A percentile compares a stretch with the other conserved stretches of the same genome.
Evolutionary conservation across 768 basidiomycete genomes (phyloP).

Genomic region (Mycena capillaripes): DNA sequence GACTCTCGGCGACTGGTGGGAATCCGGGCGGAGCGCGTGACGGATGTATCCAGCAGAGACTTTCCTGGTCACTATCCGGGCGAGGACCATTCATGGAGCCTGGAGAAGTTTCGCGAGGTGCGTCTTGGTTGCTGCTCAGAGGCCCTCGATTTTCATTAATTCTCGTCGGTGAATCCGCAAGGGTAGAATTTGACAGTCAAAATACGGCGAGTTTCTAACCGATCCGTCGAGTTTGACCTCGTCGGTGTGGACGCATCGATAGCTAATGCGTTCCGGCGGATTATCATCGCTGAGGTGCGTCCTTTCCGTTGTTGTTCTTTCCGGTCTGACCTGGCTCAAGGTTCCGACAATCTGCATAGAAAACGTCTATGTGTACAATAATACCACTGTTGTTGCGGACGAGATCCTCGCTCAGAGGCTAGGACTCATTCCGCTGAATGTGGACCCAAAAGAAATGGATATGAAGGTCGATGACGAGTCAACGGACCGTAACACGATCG

Average conservation of each 20-base stretch:
- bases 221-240: slow-evolving; percentile 94
- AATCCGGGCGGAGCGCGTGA: slow-evolving; percentile 77
- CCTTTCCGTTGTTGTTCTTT: neutral
- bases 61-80: slow-evolving; percentile 91
- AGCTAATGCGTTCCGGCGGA: slow-evolving; percentile 93
- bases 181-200: slow-evolving; percentile 80
- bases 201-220: slow-evolving; percentile 84
- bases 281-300: slow-evolving; percentile 93
- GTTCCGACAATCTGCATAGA: slow-evolving; percentile 95
- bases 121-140: slow-evolving; percentile 42
- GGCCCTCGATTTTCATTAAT: slow-evolving; percentile 24
- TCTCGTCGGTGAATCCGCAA: slow-evolving; percentile 45
- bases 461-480: slow-evolving; percentile 71
- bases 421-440: slow-evolving; percentile 89
- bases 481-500: slow-evolving; percentile 92
- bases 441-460: slow-evolving; percentile 85
- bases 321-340: slow-evolving; percentile 52
- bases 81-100: slow-evolving; percentile 89
- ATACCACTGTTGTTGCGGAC: slow-evolving; percentile 94
- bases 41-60: slow-evolving; percentile 89
- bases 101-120: slow-evolving; percentile 83
- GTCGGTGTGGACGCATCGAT: slow-evolving; percentile 96
- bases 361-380: slow-evolving; percentile 93
- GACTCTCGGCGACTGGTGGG: slow-evolving; percentile 71
- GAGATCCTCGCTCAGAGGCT: slow-evolving; percentile 95